Base-by-base conservation (phyloP, 441 rosid genomes). In the Pelargonium australe region DNA sequence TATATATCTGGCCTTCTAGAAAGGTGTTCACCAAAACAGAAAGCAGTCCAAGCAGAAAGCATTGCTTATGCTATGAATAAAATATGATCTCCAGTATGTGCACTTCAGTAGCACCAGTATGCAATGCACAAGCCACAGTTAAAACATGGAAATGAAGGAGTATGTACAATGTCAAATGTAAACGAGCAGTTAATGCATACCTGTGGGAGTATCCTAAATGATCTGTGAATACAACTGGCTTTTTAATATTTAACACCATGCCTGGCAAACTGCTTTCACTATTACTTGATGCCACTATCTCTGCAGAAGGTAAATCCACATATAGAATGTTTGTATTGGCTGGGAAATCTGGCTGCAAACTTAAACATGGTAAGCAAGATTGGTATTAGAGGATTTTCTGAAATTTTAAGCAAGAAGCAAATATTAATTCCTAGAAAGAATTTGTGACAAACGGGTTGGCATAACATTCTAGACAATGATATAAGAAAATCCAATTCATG, bases 241-340 rank as follows among this genome's bases (percentile, higher is more conserved):
- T 94, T 78, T 87, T 91, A 66, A 79, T 74, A 77, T 94, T 89
- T 40, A 91, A 79, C 73, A 94, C 95, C 89, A 91, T 81, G 64
- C 93, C 95, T 23, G 96, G 98, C 79, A 94, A 82, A 77, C 95
- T 81, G 73, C 77, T 87, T 75, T 74, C 86, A 70, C 68, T 81
- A 62, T 83, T 78, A 64, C 86, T 77, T 28, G 93, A 89, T 70
- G 83, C 95, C 83, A 91, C 76, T 68, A 76, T 68, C 80, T 88
- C 92, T 28, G 84, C 87, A 6, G 96, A 81, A 66, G 74, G 80
- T 78, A 94, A 80, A 83, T 88, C 93, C 75, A 94, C 91, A 63
- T 88, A 91, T 12, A 94, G 81, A 74, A 94, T 91, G 78, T 94
- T 94, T 70, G 97, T 93, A 80, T 93, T 94, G 77, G 98, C 96